phyloP scores from a whole-genome alignment of 768 basidiomycete genomes.

The Glaciozyma martinii region DNA sequence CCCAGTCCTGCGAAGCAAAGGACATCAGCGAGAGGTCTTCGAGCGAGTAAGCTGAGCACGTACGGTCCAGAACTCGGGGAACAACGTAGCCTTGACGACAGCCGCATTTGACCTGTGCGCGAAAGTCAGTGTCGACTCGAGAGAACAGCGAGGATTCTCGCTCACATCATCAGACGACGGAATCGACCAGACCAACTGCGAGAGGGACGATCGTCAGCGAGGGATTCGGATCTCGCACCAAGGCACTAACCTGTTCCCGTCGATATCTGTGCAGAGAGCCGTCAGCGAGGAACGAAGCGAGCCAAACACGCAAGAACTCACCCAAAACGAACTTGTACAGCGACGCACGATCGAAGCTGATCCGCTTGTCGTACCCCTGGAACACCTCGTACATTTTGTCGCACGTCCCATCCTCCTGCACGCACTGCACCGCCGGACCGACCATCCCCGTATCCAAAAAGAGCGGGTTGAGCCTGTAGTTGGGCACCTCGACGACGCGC shows the following conservation, averaged over 20 bases:
- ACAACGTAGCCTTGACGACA: slow-evolving; percentile 41
- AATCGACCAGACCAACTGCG: slow-evolving; percentile 34
- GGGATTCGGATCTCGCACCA: background rate
- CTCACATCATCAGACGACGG: slow-evolving; percentile 30
- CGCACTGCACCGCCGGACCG: slow-evolving; percentile 35
- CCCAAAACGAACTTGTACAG: slow-evolving; percentile 72
- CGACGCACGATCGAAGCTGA: slow-evolving; percentile 30
- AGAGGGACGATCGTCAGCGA: background rate
- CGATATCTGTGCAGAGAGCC: slow-evolving; percentile 47
- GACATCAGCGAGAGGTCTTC: background rate
- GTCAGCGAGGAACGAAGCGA: background rate
- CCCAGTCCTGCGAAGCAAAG: slow-evolving; percentile 23
- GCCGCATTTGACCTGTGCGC: slow-evolving; percentile 36
- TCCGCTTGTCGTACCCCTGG: slow-evolving; percentile 32
- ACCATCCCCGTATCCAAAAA: slow-evolving; percentile 36
- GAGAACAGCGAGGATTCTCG: background rate
- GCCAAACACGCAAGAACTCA: background rate
- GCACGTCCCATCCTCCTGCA: slow-evolving; percentile 33
- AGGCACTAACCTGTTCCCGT: slow-evolving; percentile 49
- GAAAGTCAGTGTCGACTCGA: background rate
- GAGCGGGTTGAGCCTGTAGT: slow-evolving; percentile 33
- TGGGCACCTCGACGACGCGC: slow-evolving; percentile 26
- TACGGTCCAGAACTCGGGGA: slow-evolving; percentile 34
- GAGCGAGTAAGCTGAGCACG: background rate
- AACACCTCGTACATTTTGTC: slow-evolving; percentile 31